phyloP scores from a whole-genome alignment of 2,329 filamentous ascomycete species.

The Fusarium xyrophilum region DNA sequence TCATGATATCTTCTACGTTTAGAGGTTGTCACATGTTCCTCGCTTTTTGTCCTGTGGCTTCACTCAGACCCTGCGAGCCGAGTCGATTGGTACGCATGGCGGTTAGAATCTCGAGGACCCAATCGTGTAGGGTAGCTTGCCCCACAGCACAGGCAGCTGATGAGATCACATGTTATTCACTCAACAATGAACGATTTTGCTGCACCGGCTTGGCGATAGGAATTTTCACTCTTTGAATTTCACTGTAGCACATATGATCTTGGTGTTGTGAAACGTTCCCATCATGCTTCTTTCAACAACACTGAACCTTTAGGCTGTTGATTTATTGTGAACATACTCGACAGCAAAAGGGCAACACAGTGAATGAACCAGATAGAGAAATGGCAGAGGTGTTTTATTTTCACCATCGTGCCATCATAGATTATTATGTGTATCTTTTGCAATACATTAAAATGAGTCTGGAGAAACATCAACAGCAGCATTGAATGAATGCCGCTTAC shows the following conservation, averaged over 20 bases:
- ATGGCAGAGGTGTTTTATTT: too few species aligned
- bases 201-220: rapidly evolving
- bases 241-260: rapidly evolving
- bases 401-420: not conserved
- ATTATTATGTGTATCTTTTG: rapidly evolving
- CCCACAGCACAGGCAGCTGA: rapidly evolving
- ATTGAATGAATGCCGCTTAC: not conserved
- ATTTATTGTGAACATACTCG: too few species aligned
- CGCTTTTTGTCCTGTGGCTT: not conserved
- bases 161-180: not conserved
- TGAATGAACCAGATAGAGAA: too few species aligned
- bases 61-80: not conserved
- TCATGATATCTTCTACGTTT: rapidly evolving
- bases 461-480: rapidly evolving
- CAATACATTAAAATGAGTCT: rapidly evolving
- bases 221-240: rapidly evolving
- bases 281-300: too few species aligned
- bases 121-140: rapidly evolving
- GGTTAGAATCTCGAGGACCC: rapidly evolving
- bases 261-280: rapidly evolving
- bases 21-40: rapidly evolving
- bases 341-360: too few species aligned
- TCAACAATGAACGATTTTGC: rapidly evolving
- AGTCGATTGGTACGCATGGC: not conserved
- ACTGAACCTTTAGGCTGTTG: rapidly evolving